Percentiles rank a stretch among this genome's conserved stretches.
These are phyloP conservation scores for Larix kaempferi DNA, from an alignment of 75 land plant genomes.

Conservation along the genomic window DNA sequence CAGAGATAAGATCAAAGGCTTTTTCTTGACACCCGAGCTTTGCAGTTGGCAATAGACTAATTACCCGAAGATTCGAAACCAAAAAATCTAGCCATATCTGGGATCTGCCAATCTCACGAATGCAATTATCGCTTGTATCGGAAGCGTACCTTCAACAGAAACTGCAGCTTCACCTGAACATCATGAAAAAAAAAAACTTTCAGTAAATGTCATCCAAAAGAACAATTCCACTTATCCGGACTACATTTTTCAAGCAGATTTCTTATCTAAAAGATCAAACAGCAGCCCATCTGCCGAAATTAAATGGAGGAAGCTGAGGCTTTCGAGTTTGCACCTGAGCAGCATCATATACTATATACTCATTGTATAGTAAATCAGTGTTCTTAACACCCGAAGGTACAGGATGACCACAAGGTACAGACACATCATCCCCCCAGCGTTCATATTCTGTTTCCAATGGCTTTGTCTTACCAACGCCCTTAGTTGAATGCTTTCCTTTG, in stretches of 20 bases:
- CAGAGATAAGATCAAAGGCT: background rate
- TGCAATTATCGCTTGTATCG: too few relatives aligned
- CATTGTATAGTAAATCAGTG: constrained; percentile 80
- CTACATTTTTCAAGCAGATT: background rate
- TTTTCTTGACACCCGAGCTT: background rate
- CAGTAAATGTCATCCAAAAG: background rate
- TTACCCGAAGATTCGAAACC: background rate
- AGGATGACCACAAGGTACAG: constrained; percentile 90
- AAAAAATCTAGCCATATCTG: background rate
- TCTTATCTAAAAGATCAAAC: background rate
- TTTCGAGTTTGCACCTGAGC: constrained; percentile 57
- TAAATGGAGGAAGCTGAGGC: background rate
- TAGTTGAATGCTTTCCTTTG: constrained; percentile 80
- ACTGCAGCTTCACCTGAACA: constrained; percentile 41
- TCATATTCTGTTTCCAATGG: constrained; percentile 53
- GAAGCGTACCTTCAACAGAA: too few relatives aligned
- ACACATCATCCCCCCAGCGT: constrained; percentile 67
- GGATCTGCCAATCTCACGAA: too few relatives aligned
- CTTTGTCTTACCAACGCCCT: constrained; percentile 77
- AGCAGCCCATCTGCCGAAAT: background rate
- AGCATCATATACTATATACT: constrained; percentile 88
- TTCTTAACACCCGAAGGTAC: constrained; percentile 59
- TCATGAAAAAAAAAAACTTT: background rate
- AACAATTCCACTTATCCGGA: background rate
- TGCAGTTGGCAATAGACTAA: too few relatives aligned